Conservation (phyloP, 352 stramenopile species). For the Thalassiosira livingstoniorum region DNA sequence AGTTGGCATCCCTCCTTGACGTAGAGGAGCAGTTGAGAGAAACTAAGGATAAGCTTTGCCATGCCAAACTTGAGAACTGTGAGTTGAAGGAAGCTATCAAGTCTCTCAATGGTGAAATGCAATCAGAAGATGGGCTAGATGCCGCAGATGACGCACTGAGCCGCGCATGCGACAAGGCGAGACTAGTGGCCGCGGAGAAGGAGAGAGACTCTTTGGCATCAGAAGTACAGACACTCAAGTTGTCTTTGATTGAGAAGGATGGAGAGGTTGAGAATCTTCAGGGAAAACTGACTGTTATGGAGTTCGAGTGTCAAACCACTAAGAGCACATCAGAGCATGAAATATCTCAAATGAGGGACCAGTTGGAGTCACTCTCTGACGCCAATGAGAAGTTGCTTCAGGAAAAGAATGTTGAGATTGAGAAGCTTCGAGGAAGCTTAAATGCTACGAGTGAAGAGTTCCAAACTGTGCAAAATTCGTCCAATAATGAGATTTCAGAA, state of each 20-base stretch:
- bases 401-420: background rate
- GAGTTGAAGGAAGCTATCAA: too few species aligned
- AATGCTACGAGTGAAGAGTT: background rate
- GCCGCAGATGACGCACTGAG: background rate
- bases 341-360: background rate
- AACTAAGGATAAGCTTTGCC: background rate
- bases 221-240: conserved; percentile 4
- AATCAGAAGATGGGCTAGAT: background rate
- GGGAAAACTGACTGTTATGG: background rate
- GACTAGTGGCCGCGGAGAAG: background rate
- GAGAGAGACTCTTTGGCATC: conserved; percentile 2
- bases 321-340: background rate
- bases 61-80: too few species aligned
- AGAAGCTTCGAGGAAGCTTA: background rate
- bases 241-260: conserved; percentile 11
- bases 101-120: background rate
- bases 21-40: background rate
- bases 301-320: background rate
- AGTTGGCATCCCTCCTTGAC: too few species aligned
- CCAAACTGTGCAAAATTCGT: background rate
- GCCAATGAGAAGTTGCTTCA: background rate
- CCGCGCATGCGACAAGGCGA: background rate
- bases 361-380: background rate
- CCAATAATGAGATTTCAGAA: background rate
- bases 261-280: background rate